Conservation (phyloP, 2,329 filamentous ascomycete genomes). For the Pleurostoma richardsiae region DNA sequence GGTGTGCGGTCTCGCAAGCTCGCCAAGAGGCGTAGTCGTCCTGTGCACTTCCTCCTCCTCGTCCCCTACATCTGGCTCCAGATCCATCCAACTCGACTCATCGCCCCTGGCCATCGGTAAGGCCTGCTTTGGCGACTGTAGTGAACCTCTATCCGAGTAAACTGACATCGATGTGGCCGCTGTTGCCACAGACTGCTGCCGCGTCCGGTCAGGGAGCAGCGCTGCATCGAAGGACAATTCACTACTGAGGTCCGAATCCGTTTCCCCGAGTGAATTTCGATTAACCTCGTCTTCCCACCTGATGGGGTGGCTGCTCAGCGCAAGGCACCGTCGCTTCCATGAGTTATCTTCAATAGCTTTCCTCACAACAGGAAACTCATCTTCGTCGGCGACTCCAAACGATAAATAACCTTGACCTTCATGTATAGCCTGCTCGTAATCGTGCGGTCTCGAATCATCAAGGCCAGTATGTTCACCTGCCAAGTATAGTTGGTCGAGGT, state of each 20-base stretch:
- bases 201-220: slow-evolving; percentile 24
- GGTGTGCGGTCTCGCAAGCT: neutral
- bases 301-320: too few species aligned
- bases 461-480: slow-evolving; percentile 1
- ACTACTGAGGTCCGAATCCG: slow-evolving; percentile 13
- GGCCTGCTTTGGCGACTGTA: slow-evolving; percentile 13
- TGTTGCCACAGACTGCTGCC: slow-evolving; percentile 28
- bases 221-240: slow-evolving; percentile 24
- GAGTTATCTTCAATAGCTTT: too few species aligned
- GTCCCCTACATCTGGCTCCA: slow-evolving; percentile 11
- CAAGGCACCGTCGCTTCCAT: too few species aligned
- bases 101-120: slow-evolving; percentile 1
- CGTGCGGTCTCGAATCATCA: too few species aligned
- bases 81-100: slow-evolving; percentile 17
- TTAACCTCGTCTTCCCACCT: too few species aligned
- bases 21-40: neutral
- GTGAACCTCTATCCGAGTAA: slow-evolving; percentile 19
- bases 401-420: neutral
- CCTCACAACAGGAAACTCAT: too few species aligned
- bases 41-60: neutral
- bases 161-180: slow-evolving; percentile 28
- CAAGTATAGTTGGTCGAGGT: neutral
- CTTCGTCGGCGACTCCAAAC: too few species aligned
- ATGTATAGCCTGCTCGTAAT: neutral
- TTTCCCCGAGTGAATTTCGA: neutral